These are phyloP conservation scores for Darksidea phi DNA, from an alignment of 495 filamentous ascomycete species.

Conservation along the genomic window DNA sequence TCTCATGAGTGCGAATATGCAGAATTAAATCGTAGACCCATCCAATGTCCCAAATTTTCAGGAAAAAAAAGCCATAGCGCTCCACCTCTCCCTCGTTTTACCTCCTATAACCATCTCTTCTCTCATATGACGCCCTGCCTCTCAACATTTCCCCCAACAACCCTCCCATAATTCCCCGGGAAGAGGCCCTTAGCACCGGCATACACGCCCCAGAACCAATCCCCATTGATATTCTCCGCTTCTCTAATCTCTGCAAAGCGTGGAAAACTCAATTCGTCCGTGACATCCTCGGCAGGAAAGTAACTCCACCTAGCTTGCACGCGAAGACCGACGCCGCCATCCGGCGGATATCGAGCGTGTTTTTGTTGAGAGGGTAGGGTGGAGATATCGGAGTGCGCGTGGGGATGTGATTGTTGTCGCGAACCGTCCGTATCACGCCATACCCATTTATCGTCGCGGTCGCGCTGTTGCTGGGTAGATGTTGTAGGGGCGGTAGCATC, in stretches of 20 bases:
- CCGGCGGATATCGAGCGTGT: conserved; percentile 58
- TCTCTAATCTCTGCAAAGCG: conserved; percentile 77
- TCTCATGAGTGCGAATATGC: no score
- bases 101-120: no score
- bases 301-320: conserved; percentile 69
- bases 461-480: background rate
- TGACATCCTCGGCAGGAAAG: conserved; percentile 58
- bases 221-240: conserved; percentile 77
- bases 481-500: background rate
- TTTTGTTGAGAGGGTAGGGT: background rate
- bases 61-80: no score
- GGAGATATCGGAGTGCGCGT: background rate
- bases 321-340: conserved; percentile 63
- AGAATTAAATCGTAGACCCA: no score
- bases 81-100: no score
- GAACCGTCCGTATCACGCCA: conserved; percentile 38
- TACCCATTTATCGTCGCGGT: conserved; percentile 25
- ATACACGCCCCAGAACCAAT: conserved; percentile 83
- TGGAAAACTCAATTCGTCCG: conserved; percentile 80
- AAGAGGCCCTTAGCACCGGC: conserved; percentile 73
- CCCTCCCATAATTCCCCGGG: conserved; percentile 62
- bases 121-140: background rate
- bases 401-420: conserved; percentile 35
- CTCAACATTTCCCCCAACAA: conserved; percentile 32
- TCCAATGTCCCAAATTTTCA: no score